Base-by-base conservation (phyloP, 305 asterid species). In the Solanum chacoense region DNA sequence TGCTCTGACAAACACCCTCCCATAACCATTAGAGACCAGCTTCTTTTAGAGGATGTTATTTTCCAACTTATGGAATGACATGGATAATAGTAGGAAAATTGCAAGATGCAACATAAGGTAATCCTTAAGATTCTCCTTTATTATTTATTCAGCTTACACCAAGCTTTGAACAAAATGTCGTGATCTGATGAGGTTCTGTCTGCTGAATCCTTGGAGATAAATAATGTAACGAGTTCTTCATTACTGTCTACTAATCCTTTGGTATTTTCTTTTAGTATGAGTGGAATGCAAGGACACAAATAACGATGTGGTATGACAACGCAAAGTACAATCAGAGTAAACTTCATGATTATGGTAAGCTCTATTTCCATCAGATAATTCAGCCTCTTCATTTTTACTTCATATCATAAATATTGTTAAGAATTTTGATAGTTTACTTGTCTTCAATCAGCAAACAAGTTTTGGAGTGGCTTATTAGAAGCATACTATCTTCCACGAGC, bases 221-320 rank as follows among this genome's bases (percentile, higher is more conserved):
- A 29, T 10, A 50, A 29, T 6, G 40, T 20, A 6, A 45, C 4
- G 1, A 31, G 72, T 50, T 50, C 73, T 50, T 31, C 73, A 1
- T 83, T 63, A 20, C 73, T 83, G 87, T 50, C 7, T 36, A 37
- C 89, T 76, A 34, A 71, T 50, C 69, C 50, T 74, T 22, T 63
- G 29, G 42, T 4, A 29, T 88, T 37, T 36, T 85, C 63, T 75
- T 80, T 84, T 88, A 96, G 99, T 95, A 95, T 22, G 98, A 97
- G 91, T 96, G 99, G 99, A 97, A 96, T 28, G 99, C 99, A 28
- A 94, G 99, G 92, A 97, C 99, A 8, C 99, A 96, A 92, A 94
- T 97, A 87, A 97, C 99, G 12, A 97, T 97, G 99, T 96, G 99
- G 99, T 97, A 90, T 32, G 98, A 96, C 89, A 95, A 89, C 88